Conservation (phyloP, 2,329 filamentous ascomycete genomes). For the Diaporthe ampelina region DNA sequence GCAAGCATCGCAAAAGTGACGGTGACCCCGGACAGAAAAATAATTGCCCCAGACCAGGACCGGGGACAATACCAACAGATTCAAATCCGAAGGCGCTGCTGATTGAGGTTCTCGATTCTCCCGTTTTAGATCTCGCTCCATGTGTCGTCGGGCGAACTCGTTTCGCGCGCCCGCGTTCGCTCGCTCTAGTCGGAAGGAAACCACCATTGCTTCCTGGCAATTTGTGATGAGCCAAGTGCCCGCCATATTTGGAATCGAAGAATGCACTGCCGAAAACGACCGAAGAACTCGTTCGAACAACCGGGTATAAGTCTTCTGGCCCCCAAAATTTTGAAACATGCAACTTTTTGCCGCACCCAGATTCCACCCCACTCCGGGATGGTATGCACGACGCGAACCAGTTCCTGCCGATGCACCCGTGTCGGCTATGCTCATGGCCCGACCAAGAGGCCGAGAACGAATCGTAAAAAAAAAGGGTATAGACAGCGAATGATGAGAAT, state of each 20-base stretch:
- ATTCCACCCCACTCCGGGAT: constrained; percentile 36
- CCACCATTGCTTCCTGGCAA: background rate
- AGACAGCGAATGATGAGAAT: constrained; percentile 47
- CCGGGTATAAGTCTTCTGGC: constrained; percentile 40
- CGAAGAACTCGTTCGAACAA: constrained; percentile 37
- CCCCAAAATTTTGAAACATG: constrained; percentile 34
- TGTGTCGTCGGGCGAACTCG: constrained; percentile 12
- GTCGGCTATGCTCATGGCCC: constrained; percentile 36
- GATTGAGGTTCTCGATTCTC: constrained; percentile 4
- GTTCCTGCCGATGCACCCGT: constrained; percentile 33
- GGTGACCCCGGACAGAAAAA: constrained; percentile 11
- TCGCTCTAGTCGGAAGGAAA: background rate
- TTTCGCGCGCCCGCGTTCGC: constrained; percentile 2
- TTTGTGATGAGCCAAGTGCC: background rate
- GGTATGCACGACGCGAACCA: constrained; percentile 38
- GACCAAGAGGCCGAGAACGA: constrained; percentile 12
- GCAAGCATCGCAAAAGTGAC: constrained; percentile 6
- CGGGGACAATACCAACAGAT: constrained; percentile 25
- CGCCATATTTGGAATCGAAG: constrained; percentile 13
- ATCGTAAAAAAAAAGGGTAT: constrained; percentile 24
- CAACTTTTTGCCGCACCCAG: constrained; percentile 38
- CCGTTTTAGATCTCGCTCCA: background rate
- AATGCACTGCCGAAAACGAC: constrained; percentile 36
- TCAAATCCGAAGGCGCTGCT: constrained; percentile 10
- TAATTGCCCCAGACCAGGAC: background rate